Conservation (phyloP, 306 rosid species). For the Casuarina glauca region DNA sequence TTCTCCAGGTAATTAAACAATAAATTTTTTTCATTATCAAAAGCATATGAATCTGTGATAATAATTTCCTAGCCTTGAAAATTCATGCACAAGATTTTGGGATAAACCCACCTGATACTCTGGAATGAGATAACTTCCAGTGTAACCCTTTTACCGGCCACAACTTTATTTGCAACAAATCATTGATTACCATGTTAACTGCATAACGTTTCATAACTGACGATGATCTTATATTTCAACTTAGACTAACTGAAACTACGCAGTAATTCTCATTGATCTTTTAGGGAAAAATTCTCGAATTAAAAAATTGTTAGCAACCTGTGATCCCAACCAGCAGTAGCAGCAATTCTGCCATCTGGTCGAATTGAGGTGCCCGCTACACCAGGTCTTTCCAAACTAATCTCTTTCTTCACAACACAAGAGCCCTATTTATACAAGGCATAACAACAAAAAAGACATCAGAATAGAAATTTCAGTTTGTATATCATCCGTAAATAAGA, state of each 20-base stretch:
- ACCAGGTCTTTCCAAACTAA: conserved; percentile 83
- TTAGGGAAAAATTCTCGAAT: neutral
- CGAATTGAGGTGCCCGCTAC: conserved; percentile 79
- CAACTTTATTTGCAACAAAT: neutral
- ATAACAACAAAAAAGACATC: conserved; percentile 11
- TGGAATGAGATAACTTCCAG: neutral
- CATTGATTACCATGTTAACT: neutral
- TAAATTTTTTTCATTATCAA: neutral
- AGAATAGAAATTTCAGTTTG: neutral
- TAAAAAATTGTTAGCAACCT: conserved; percentile 46
- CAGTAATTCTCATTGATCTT: neutral
- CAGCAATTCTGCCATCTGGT: conserved; percentile 73
- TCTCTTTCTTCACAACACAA: conserved; percentile 68
- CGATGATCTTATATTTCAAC: neutral
- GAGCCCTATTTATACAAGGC: conserved; percentile 47
- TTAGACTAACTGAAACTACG: neutral
- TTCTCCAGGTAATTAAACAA: no score
- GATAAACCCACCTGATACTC: neutral
- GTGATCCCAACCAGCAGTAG: conserved; percentile 99
- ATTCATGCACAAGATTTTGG: neutral
- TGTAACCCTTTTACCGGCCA: neutral
- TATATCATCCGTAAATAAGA: conserved; percentile 20
- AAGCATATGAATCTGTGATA: neutral
- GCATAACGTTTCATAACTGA: neutral
- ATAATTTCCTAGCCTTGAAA: neutral